These are phyloP conservation scores for Sugiyamaella smithiae DNA, from an alignment of 805 yeast genomes.

Conservation along the genomic window DNA sequence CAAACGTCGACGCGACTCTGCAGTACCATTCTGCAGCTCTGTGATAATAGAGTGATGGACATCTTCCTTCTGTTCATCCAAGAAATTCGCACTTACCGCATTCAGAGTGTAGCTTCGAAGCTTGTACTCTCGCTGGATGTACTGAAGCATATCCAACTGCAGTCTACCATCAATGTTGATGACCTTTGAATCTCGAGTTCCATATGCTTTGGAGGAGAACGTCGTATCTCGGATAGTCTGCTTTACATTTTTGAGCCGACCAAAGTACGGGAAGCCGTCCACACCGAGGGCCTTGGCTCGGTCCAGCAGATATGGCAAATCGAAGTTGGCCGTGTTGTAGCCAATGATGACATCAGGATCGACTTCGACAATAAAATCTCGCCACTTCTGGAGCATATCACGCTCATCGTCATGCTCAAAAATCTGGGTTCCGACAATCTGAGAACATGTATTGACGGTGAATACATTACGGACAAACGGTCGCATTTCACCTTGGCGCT, in stretches of 20 bases:
- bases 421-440: constrained; percentile 91
- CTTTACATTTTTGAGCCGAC: constrained; percentile 62
- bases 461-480: constrained; percentile 95
- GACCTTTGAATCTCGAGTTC: constrained; percentile 88
- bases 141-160: constrained; percentile 90
- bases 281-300: constrained; percentile 75
- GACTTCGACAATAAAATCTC: constrained; percentile 72
- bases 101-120: constrained; percentile 91
- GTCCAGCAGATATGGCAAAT: constrained; percentile 86
- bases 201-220: constrained; percentile 93
- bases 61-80: constrained; percentile 96
- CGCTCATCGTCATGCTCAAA: constrained; percentile 70
- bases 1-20: constrained; percentile 88
- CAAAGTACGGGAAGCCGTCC: constrained; percentile 76
- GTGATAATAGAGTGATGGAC: constrained; percentile 97
- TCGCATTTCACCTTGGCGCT: constrained; percentile 67
- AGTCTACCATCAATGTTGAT: constrained; percentile 94
- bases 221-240: constrained; percentile 80
- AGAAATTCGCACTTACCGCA: constrained; percentile 89
- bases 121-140: constrained; percentile 91
- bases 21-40: constrained; percentile 85
- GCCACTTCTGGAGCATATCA: constrained; percentile 84
- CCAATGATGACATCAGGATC: constrained; percentile 98
- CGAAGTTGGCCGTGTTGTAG: constrained; percentile 91
- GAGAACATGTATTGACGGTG: constrained; percentile 85